Conservation (phyloP, 805 yeast species). For the Candida hispaniensis region DNA sequence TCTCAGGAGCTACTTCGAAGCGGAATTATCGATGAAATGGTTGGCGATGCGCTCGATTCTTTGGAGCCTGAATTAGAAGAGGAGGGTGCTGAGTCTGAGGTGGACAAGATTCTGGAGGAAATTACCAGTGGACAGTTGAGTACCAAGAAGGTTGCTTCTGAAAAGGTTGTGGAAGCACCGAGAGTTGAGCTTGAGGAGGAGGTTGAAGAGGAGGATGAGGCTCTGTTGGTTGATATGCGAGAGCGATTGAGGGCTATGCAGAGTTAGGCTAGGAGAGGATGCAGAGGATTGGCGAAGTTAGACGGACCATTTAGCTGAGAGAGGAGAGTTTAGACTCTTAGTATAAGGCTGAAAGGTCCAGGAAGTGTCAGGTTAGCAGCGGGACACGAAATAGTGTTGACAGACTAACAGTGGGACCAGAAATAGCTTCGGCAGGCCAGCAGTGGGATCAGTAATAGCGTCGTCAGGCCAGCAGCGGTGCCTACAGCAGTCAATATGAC, state of each 20-base stretch:
- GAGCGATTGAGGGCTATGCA: constrained; percentile 81
- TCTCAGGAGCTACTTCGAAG: constrained; percentile 68
- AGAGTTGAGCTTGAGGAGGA: constrained; percentile 29
- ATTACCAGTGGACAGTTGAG: constrained; percentile 43
- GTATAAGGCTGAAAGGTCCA: too few species aligned
- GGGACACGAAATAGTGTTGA: too few species aligned
- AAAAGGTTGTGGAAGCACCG: constrained; percentile 22
- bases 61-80: constrained; percentile 50
- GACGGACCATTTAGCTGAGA: constrained; percentile 1
- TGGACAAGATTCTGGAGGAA: constrained; percentile 31
- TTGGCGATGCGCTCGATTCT: constrained; percentile 74
- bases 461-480: constrained; percentile 2
- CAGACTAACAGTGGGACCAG: too few species aligned
- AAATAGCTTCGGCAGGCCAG: too few species aligned
- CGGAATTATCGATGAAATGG: constrained; percentile 82
- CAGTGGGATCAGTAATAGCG: too few species aligned
- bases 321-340: too few species aligned
- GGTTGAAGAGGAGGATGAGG: constrained; percentile 56
- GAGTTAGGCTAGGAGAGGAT: constrained; percentile 27
- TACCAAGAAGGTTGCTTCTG: constrained; percentile 38
- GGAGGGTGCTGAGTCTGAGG: constrained; percentile 31
- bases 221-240: constrained; percentile 73
- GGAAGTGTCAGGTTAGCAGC: too few species aligned
- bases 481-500: constrained; percentile 1
- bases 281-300: not conserved